A percentile compares a stretch with the other conserved stretches of the same genome.
Evolutionary conservation across 2,329 filamentous ascomycete genomes (phyloP).

Genomic region (Penicillium sp.): DNA sequence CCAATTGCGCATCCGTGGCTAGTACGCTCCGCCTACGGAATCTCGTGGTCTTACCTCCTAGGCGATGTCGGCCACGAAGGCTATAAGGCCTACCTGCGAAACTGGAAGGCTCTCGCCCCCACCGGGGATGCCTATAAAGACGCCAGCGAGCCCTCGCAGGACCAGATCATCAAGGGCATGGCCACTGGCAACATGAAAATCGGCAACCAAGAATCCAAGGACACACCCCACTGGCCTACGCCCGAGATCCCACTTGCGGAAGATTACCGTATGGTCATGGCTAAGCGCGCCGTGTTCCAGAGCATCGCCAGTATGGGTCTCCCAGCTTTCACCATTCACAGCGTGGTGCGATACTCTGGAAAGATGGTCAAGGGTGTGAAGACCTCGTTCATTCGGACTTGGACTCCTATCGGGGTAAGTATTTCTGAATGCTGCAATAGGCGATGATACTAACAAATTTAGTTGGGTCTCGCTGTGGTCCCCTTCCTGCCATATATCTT

Average conservation of each 20-base stretch:
- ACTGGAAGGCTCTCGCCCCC: slow-evolving; percentile 74
- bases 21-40: slow-evolving; percentile 79
- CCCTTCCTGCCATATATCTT: slow-evolving; percentile 83
- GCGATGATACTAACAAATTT: slow-evolving; percentile 17
- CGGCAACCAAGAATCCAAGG: slow-evolving; percentile 16
- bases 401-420: slow-evolving; percentile 86
- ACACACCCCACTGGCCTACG: slow-evolving; percentile 41
- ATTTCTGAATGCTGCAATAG: neutral
- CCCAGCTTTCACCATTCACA: slow-evolving; percentile 91
- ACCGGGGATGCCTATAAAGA: slow-evolving; percentile 53
- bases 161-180: slow-evolving; percentile 38
- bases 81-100: slow-evolving; percentile 90
- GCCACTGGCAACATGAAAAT: slow-evolving; percentile 34
- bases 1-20: slow-evolving; percentile 85
- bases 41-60: slow-evolving; percentile 89
- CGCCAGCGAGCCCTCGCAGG: slow-evolving; percentile 35
- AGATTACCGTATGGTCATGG: slow-evolving; percentile 89
- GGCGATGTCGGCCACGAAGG: slow-evolving; percentile 92
- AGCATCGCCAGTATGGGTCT: slow-evolving; percentile 88
- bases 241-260: slow-evolving; percentile 70
- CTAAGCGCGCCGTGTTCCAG: slow-evolving; percentile 88
- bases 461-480: slow-evolving; percentile 70
- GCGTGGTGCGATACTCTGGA: slow-evolving; percentile 86
- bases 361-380: slow-evolving; percentile 80
- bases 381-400: slow-evolving; percentile 74